Evolutionary conservation across 1,284 basidiomycete species (phyloP), one percentile per base, ranked within the genome.

Genomic region (Cutaneotrichosporon sp.): DNA sequence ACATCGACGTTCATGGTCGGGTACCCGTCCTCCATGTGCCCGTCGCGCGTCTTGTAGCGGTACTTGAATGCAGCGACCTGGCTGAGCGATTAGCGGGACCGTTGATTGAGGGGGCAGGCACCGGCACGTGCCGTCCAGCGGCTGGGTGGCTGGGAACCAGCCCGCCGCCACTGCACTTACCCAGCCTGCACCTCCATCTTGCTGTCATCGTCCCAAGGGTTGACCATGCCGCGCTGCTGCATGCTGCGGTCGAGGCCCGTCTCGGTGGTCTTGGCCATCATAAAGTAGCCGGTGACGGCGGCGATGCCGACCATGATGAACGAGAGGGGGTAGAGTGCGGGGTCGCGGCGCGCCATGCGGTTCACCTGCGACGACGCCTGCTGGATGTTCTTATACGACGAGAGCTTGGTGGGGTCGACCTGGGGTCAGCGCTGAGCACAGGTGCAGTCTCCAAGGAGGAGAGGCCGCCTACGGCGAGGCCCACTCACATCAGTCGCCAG

Each of bases 1-100:
- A 70, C 56, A 8, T 75, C 73, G 18, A 63, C 59, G 70, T 73
- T 76, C 53, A 77, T 52, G 33, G 70, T 70, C 10, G 79, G 79
- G 46, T 70, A 65, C 3, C 72, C 63, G 62, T 80, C 79, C 66
- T 79, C 77, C 64, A 70, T 74, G 69, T 72, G 70, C 22, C 79
- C 79, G 31, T 76, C 71, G 31, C 74, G 65, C 42, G 74, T 77
- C 70, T 72, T 72, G 74, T 80, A 74, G 63, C 79, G 71, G 74
- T 79, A 80, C 71, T 80, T 80, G 77, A 80, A 80, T 25, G 70
- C 69, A 3, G 79, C 79, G 53, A 74, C 72, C 59, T 69, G 65
- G 38, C 73, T 73, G 59, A 42, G 29, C 1, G n/a, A 20, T 58
- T 22, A 61, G 58, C 24, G 27, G n/a, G n/a, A 18, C 20, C 29